Evolutionary conservation across 1,284 basidiomycete species (phyloP), one percentile per base, ranked within the genome.

Genomic region (Rhodotorula glutinis): DNA sequence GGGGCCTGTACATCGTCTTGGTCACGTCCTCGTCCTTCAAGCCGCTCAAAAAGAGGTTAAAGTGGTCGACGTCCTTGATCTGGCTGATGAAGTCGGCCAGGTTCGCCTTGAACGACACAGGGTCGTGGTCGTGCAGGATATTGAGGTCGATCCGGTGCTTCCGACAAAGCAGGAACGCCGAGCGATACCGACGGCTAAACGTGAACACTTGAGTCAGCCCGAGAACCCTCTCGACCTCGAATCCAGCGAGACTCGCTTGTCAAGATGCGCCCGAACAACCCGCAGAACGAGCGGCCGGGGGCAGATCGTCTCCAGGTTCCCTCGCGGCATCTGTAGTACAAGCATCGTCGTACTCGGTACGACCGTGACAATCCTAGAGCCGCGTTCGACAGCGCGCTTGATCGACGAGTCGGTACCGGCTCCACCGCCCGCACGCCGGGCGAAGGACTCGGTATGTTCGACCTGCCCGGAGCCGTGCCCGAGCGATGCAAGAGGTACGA

Each of bases 261-360:
- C 82, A 17, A 94, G 82, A 76, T 92, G 89, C 57, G 85, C 81
- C 61, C 84, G 83, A 2, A 95, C 87, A 4, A 90, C 87, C 60
- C 88, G 85, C 79, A 97, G 86, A 4, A 98, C 93, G 68, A 99
- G 81, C 1, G 95, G 90, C 43, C 96, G 83, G 1, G 96, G 96
- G 75, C 89, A 91, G 63, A 98, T 88, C 0, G 92, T 97, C 81
- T 99, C 96, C 62, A 99, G 78, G 79, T 98, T 98, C 0, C 96
- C 96, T 73, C 96, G 82, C 0, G 95, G 96, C 93, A 98, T 98
- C 81, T 99, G 96, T 19, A 99, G 80, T 1, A 98, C 89, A 23
- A 97, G 79, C 71, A 84, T 88, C 91, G 96, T 98, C 13, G 86
- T 82, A 69, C 88, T 91, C 3, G 92, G 88, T 0, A 94, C 88